Base-by-base conservation (phyloP, 2,329 filamentous ascomycete species). In the Mycogone perniciosa region DNA sequence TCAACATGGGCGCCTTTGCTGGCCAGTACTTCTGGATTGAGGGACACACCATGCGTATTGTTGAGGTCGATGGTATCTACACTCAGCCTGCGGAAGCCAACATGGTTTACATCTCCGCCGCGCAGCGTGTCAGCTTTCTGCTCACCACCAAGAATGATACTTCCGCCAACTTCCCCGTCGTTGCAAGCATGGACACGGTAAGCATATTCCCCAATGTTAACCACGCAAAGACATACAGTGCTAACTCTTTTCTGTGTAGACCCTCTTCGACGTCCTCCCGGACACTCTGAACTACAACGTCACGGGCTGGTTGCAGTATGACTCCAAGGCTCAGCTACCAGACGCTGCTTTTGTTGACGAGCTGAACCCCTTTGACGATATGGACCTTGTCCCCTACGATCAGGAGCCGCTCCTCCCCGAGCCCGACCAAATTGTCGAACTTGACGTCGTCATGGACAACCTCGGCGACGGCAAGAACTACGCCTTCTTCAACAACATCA, bases 401-500 rank as follows among this genome's bases (percentile, higher is more conserved):
- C 77, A 80, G 42, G 71, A 81, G 65, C 69, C 75, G 7, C 71
- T 85, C 3, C 76, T 84, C 5, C 74, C 76, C 1, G 71, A 81
- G 6, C 83, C 87, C 0, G 81, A 86, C 65, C 76, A 81, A 55
- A 73, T 72, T 2, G 73, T 93, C 35, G 76, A 77, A 40, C 73
- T 93, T 3, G 73, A 80, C 54, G 76, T 88, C 30, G 78, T 80
- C 66, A 82, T 82, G 73, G 73, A 78, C 57, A 80, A 81, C 46
- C 73, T 85, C 3, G 71, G 72, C 13, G 75, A 88, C 53, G 84
- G 85, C 5, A 76, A 76, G 45, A 76, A 75, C 62, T 75, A 75
- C 51, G 84, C 81, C 54, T 84, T 84, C 68, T 81, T 88, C 71
- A 91, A 92, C 72, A 84, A 88, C 66, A 80, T 89, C 56, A 89